phyloP scores from a whole-genome alignment of 352 stramenopile species.

The Pythium sp. region DNA sequence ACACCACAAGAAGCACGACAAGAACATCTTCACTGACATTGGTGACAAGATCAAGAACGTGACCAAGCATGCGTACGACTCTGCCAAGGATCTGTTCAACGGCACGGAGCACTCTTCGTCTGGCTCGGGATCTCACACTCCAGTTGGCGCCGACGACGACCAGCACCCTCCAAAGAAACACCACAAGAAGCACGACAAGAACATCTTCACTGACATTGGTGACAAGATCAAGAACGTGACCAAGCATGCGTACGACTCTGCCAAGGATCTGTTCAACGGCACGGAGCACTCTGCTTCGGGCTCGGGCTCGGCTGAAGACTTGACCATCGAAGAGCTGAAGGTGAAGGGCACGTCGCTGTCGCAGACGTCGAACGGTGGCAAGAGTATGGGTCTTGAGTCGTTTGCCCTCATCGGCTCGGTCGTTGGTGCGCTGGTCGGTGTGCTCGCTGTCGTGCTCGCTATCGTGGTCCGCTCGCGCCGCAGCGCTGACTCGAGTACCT shows the following conservation, averaged over 20 bases:
- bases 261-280: constrained; percentile 18
- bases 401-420: constrained; percentile 21
- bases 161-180: constrained; percentile 14
- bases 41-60: constrained; percentile 19
- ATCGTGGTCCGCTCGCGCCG: constrained; percentile 28
- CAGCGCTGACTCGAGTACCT: constrained; percentile 18
- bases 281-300: constrained; percentile 5
- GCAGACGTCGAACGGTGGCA: constrained; percentile 18
- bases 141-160: not conserved
- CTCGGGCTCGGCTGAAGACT: constrained; percentile 9
- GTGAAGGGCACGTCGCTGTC: constrained; percentile 17
- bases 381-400: constrained; percentile 13
- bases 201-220: constrained; percentile 16
- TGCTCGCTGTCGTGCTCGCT: constrained; percentile 18
- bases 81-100: constrained; percentile 17
- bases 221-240: constrained; percentile 17
- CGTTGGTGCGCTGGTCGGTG: constrained; percentile 18
- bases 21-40: constrained; percentile 15
- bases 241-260: too few relatives aligned
- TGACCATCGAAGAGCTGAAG: constrained; percentile 10
- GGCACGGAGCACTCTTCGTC: constrained; percentile 2
- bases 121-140: too few relatives aligned
- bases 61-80: too few relatives aligned
- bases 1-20: constrained; percentile 6
- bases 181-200: constrained; percentile 7